Evolutionary conservation across 192 early-diverging fungal genomes (phyloP), one percentile per base, ranked within the genome.

Genomic region (Coemansia sp.): DNA sequence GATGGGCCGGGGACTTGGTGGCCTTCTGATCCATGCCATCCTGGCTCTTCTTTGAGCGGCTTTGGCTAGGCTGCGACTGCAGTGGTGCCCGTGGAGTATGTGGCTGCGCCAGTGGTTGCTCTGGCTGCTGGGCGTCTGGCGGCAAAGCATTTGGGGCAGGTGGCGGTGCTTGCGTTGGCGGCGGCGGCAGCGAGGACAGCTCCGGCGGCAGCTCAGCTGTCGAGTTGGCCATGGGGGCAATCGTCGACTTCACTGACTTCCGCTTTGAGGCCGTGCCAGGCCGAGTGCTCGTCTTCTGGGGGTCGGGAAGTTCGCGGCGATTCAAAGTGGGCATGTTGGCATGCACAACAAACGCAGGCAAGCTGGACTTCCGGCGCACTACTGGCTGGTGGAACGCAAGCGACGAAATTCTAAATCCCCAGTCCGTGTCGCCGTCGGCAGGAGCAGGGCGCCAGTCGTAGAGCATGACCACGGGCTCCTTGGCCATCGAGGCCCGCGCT

Each of bases 401-500:
- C 22, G 60, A 54, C 50, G 72, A 76, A 33, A 76, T 64, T 19
- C 50, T 29, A 55, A 76, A 76, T 14, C 72, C 72, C 72, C 72
- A 76, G 46, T 11, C 19, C 21, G 29, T 13, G 53, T 64, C 46
- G 41, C 65, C 64, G 25, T 68, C 53, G 14, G 31, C 26, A 6
- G 72, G 72, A 8, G 48, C 37, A 1, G 42, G 40, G 10, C 72
- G 65, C 66, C 65, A 68, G 53, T 76, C 57, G 25, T 68, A 76
- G 29, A 40, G 42, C 6, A 56, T 34, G 7, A 47, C 45, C 8
- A 54, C 31, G 4, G 52, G 33, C 53, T 75, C 71, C 5, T 51
- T 57, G 9, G 71, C 61, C 31, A 57, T 40, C 23, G 71, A 68
- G 21, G 67, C 65, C 43, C 60, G 56, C 19, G 48, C 19, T 30